phyloP scores from a whole-genome alignment of 176 grass and related monocot species.

The Chloris gayana region DNA sequence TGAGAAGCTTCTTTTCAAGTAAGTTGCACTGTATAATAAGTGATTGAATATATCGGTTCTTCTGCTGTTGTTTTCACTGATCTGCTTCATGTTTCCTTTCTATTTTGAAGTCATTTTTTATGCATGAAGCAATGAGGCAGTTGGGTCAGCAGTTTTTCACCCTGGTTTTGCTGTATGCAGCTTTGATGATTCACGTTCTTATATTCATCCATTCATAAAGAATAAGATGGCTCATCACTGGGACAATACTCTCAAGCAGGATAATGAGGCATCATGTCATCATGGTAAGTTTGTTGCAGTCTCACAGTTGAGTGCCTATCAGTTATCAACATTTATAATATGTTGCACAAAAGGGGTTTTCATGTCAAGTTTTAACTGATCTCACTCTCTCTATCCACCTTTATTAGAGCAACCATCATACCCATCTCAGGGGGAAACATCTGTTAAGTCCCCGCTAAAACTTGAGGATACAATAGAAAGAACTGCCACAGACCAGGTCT shows the following conservation, averaged over 20 bases:
- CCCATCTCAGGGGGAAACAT: conserved; percentile 31
- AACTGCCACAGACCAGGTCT: conserved; percentile 51
- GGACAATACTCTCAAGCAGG: conserved; percentile 51
- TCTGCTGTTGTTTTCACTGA: conserved; percentile 4
- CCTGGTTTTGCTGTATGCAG: conserved; percentile 48
- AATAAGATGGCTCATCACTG: conserved; percentile 61
- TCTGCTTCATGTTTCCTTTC: conserved; percentile 6
- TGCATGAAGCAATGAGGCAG: conserved; percentile 16
- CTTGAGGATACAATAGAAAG: conserved; percentile 38
- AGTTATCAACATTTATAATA: conserved; percentile 1
- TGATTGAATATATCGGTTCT: conserved; percentile 20
- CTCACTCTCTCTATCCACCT: conserved; percentile 21
- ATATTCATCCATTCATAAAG: conserved; percentile 82
- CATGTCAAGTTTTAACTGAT: conserved; percentile 13
- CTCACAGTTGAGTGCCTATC: not conserved
- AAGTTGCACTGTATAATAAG: conserved; percentile 45
- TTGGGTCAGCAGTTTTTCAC: conserved; percentile 25
- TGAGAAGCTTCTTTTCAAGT: conserved; percentile 52
- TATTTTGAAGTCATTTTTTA: not conserved
- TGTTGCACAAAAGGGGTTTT: conserved; percentile 10
- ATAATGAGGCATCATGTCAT: conserved; percentile 35
- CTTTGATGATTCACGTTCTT: conserved; percentile 64
- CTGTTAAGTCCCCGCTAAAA: conserved; percentile 21
- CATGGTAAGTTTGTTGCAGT: conserved; percentile 58
- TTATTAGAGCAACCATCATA: conserved; percentile 33